phyloP scores from a whole-genome alignment of 257 asterid species.

The Solanum corneliomulleri region DNA sequence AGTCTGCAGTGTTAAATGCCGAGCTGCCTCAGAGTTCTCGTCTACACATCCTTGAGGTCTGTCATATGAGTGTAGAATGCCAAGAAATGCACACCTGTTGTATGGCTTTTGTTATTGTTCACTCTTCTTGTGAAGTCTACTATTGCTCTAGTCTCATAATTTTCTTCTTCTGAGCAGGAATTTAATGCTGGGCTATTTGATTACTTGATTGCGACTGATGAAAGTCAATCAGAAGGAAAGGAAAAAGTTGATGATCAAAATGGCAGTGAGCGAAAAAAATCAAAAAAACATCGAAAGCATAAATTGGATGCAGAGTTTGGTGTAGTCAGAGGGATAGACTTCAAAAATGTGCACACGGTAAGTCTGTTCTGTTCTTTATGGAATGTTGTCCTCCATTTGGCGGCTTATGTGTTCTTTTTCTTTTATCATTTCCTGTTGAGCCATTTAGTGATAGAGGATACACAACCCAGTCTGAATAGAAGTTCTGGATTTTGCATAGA shows the following conservation, averaged over 20 bases:
- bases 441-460: background rate
- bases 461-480: background rate
- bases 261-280: conserved; percentile 32
- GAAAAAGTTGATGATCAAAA: conserved; percentile 35
- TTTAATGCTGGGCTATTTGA: conserved; percentile 95
- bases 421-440: background rate
- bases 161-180: conserved; percentile 36
- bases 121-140: background rate
- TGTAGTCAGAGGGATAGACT: conserved; percentile 95
- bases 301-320: conserved; percentile 88
- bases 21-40: conserved; percentile 98
- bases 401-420: background rate
- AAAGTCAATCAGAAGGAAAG: conserved; percentile 29
- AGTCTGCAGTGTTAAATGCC: conserved; percentile 87
- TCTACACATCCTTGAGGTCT: conserved; percentile 86
- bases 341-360: conserved; percentile 91
- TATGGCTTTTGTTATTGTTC: background rate
- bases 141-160: background rate
- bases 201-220: conserved; percentile 84
- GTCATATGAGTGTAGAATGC: background rate
- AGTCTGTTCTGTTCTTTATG: conserved; percentile 3
- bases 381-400: background rate
- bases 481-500: background rate
- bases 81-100: background rate
- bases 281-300: conserved; percentile 39